Percentiles rank a stretch among this genome's conserved stretches.
phyloP scores from a whole-genome alignment of 2,329 filamentous ascomycete species.

The Penicillium sp. region DNA sequence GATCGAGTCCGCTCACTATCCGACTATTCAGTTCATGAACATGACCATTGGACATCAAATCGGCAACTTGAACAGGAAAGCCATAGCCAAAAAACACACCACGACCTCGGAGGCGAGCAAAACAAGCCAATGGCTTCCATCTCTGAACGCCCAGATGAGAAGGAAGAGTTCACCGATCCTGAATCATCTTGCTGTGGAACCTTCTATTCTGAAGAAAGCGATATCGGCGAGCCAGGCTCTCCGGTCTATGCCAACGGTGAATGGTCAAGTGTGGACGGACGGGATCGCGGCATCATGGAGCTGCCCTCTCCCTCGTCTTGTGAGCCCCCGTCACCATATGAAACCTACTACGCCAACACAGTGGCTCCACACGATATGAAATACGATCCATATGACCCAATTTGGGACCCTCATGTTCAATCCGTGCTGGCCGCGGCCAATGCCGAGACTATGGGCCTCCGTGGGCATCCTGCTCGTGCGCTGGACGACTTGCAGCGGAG shows the following conservation, averaged over 20 bases:
- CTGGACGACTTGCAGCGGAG: conserved; percentile 22
- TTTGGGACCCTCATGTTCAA: conserved; percentile 23
- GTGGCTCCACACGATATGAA: conserved; percentile 10
- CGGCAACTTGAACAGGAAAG: conserved; percentile 4
- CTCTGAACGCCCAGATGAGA: conserved; percentile 21
- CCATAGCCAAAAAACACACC: conserved; percentile 13
- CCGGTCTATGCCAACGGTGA: conserved; percentile 25
- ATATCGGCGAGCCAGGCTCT: conserved; percentile 31
- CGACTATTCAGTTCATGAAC: conserved; percentile 17
- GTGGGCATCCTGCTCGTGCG: conserved; percentile 14
- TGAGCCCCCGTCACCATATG: conserved; percentile 7
- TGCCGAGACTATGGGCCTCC: conserved; percentile 22
- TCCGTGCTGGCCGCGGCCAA: conserved; percentile 24
- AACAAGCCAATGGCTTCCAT: conserved; percentile 25
- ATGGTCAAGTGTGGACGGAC: conserved; percentile 21
- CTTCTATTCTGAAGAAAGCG: conserved; percentile 22
- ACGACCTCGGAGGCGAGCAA: conserved; percentile 20
- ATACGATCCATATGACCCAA: conserved; percentile 17
- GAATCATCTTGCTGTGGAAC: conserved; percentile 16
- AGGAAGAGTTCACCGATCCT: conserved; percentile 8
- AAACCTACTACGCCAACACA: conserved; percentile 15
- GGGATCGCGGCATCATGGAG: conserved; percentile 23
- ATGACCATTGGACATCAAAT: conserved; percentile 11
- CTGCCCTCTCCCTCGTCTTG: conserved; percentile 1
- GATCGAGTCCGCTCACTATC: conserved; percentile 19